Evolutionary conservation across 2,329 filamentous ascomycete species (phyloP), one percentile per base, ranked within the genome.

Genomic region (Botrytis cinerea): DNA sequence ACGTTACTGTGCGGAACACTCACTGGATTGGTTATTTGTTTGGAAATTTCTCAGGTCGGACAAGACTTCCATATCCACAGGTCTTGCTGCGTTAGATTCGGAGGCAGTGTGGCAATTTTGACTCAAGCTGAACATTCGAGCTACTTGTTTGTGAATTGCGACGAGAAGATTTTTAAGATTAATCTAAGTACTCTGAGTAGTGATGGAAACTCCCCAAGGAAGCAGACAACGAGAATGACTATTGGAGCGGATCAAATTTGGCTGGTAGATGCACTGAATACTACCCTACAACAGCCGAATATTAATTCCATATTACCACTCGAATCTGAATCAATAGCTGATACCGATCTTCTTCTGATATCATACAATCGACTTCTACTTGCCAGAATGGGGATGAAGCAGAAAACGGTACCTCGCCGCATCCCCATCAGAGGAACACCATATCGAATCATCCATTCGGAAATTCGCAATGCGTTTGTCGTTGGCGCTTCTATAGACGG

Each of bases 381-480:
- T 51, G 84, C 87, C 7, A 86, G 89, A 63, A 79, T 91, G 62
- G 84, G 86, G 72, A 78, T 81, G 9, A 81, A 83, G 43, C 78
- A 83, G 20, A 84, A 84, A 8, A 82, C 85, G 4, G 85, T 89
- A 6, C 86, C 87, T 54, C 84, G 88, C 45, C 83, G 81, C 35
- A 82, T 90, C 4, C 81, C 82, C 0, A 77, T 89, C 2, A 77
- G 69, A 69, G 81, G 81, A 38, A 82, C 78, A 38, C 81, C 82
- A 46, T 78, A 77, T 35, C 80, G 86, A 60, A 77, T 91, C 1
- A 80, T 91, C 6, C 90, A 88, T 77, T 90, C 87, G 1, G 83
- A 85, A 51, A 81, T 81, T 12, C 84, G 89, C 66, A 83, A 86
- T 25, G 57, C 88, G 84, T 75, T 83, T 88, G 43, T 91, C 57